These are phyloP conservation scores for Ogataea allantospora DNA, from an alignment of 805 yeast species.

Conservation along the genomic window DNA sequence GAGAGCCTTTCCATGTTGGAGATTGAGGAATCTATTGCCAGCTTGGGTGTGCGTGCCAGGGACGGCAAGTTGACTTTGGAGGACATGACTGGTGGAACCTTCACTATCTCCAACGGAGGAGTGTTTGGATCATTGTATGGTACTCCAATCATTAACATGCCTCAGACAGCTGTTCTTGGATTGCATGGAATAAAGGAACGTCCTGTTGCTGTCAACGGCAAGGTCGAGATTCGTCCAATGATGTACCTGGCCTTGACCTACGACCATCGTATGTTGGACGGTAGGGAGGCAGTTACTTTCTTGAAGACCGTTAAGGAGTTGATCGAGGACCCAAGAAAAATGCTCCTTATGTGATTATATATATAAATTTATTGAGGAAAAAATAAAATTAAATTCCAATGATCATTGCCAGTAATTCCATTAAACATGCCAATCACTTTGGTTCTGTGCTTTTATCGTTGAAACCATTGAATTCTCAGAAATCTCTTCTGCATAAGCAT, in stretches of 20 bases:
- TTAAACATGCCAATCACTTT: conserved; percentile 7
- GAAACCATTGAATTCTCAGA: conserved; percentile 15
- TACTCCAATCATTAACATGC: conserved; percentile 97
- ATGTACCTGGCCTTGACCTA: conserved; percentile 98
- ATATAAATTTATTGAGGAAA: too few relatives aligned
- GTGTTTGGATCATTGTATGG: conserved; percentile 97
- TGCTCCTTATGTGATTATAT: conserved; percentile 57
- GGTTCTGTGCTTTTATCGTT: conserved; percentile 19
- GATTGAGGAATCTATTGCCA: conserved; percentile 80
- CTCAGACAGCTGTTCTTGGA: conserved; percentile 97
- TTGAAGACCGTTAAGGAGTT: conserved; percentile 92
- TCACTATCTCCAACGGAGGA: conserved; percentile 99
- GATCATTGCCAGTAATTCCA: conserved; percentile 5
- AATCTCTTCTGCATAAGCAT: conserved; percentile 13
- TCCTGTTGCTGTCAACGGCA: conserved; percentile 94
- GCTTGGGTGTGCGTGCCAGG: conserved; percentile 89
- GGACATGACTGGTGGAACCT: conserved; percentile 99
- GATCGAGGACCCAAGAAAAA: conserved; percentile 98
- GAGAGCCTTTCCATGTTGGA: conserved; percentile 87
- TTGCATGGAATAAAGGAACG: conserved; percentile 97
- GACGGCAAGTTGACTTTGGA: conserved; percentile 94
- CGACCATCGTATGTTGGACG: conserved; percentile 97
- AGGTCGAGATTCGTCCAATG: conserved; percentile 97
- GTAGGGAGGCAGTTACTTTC: conserved; percentile 98
- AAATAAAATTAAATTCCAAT: too few relatives aligned